Conservation (phyloP, 1,139 yeast genomes). For the Pichia sp. region DNA sequence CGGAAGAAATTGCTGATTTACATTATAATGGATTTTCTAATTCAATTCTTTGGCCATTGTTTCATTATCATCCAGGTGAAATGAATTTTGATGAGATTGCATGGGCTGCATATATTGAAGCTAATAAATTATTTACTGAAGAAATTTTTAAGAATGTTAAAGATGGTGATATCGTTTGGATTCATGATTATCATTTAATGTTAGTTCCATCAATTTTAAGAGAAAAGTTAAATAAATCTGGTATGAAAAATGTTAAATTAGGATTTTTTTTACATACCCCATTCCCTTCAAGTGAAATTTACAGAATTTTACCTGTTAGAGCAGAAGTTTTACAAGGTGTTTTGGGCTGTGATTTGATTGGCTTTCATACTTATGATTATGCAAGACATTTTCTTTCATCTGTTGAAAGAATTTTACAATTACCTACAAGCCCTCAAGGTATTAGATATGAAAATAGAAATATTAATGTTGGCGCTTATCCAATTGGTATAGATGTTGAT, state of each 20-base stretch:
- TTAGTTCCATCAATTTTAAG: constrained; percentile 86
- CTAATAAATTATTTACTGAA: constrained; percentile 77
- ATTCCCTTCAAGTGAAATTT: constrained; percentile 94
- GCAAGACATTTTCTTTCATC: constrained; percentile 96
- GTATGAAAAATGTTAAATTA: constrained; percentile 53
- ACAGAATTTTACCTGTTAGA: constrained; percentile 92
- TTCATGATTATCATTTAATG: constrained; percentile 95
- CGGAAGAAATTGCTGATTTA: constrained; percentile 86
- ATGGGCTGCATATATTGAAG: constrained; percentile 97
- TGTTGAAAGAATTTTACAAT: constrained; percentile 78
- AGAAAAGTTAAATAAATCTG: constrained; percentile 43
- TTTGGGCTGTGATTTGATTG: constrained; percentile 87
- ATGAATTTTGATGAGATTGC: constrained; percentile 97
- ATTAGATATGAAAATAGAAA: constrained; percentile 71
- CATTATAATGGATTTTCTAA: constrained; percentile 97
- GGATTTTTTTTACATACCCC: constrained; percentile 98
- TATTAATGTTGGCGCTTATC: constrained; percentile 92
- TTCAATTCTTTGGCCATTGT: constrained; percentile 91
- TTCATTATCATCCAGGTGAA: constrained; percentile 99
- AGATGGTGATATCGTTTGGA: constrained; percentile 83
- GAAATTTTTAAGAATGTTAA: constrained; percentile 64
- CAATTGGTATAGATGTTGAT: constrained; percentile 95
- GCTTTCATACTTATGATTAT: constrained; percentile 98
- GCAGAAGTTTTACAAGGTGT: constrained; percentile 89
- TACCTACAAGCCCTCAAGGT: constrained; percentile 87